phyloP scores from a whole-genome alignment of 805 yeast species.

The Candida easanensis region DNA sequence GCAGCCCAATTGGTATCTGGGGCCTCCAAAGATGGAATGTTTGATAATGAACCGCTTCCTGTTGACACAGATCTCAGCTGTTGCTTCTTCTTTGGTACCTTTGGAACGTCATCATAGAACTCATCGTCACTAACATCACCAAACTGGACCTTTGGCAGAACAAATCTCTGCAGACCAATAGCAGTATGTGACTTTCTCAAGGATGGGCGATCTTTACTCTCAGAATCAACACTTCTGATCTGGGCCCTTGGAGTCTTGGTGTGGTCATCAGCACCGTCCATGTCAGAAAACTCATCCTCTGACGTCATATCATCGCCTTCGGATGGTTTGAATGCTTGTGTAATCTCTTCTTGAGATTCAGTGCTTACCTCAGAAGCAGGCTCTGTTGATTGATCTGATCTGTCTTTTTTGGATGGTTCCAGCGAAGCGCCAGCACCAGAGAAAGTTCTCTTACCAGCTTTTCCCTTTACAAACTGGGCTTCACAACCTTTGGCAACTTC shows the following conservation, averaged over 20 bases:
- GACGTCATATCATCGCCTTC: constrained; percentile 11
- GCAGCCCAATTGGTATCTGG: constrained; percentile 41
- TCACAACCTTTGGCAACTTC: constrained; percentile 81
- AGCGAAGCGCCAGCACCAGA: constrained; percentile 10
- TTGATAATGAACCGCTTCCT: constrained; percentile 19
- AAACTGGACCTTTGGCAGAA: constrained; percentile 11
- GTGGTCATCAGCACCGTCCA: constrained; percentile 15
- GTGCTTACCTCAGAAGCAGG: background rate
- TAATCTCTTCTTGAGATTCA: background rate
- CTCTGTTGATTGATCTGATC: background rate
- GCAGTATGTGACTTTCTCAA: constrained; percentile 28
- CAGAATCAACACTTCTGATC: constrained; percentile 19
- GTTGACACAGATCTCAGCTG: constrained; percentile 17
- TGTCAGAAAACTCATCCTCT: constrained; percentile 17
- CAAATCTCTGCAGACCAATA: constrained; percentile 26
- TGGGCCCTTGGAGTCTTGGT: constrained; percentile 25
- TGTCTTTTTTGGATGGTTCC: constrained; percentile 5
- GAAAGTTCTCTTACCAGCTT: constrained; percentile 39
- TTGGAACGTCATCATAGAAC: constrained; percentile 7
- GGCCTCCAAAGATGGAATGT: constrained; percentile 37
- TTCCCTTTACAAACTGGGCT: constrained; percentile 69
- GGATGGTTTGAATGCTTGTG: constrained; percentile 6
- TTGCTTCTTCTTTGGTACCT: constrained; percentile 23
- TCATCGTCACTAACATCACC: constrained; percentile 13
- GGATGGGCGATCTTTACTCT: constrained; percentile 12